phyloP scores from a whole-genome alignment of 768 basidiomycete species.

The Daedaleopsis nitida region DNA sequence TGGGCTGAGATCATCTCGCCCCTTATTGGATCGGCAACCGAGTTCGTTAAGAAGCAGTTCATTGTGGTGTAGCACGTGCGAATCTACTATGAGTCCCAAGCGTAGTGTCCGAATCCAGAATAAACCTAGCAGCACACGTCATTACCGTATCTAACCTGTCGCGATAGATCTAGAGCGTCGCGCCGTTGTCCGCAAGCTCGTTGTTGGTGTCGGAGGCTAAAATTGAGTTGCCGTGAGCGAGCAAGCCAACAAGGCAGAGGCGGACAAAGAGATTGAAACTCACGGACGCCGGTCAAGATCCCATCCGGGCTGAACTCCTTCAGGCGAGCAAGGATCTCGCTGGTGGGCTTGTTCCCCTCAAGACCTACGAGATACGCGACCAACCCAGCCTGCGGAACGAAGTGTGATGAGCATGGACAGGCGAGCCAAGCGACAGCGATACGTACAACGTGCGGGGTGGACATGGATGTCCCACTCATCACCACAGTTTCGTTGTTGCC shows the following conservation, averaged over 20 bases:
- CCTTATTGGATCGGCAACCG: too few relatives aligned
- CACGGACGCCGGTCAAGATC: background rate
- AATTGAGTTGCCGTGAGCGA: background rate
- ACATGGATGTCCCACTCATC: slow-evolving; percentile 7
- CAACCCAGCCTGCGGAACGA: background rate
- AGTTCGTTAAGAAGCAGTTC: too few relatives aligned
- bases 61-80: too few relatives aligned
- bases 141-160: too few relatives aligned
- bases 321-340: background rate
- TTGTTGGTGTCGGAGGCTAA: background rate
- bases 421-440: background rate
- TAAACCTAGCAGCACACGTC: too few relatives aligned
- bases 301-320: background rate
- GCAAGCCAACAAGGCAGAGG: background rate
- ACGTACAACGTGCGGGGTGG: background rate
- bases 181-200: background rate
- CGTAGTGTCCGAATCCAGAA: too few relatives aligned
- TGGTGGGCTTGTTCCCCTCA: background rate
- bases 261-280: background rate
- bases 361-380: background rate
- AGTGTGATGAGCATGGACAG: too few relatives aligned
- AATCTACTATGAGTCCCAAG: too few relatives aligned
- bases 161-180: too few relatives aligned
- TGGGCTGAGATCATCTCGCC: too few relatives aligned
- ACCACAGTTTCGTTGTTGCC: background rate